These are phyloP conservation scores for Populus hybrid DNA, from an alignment of 441 rosid species.

Conservation along the genomic window DNA sequence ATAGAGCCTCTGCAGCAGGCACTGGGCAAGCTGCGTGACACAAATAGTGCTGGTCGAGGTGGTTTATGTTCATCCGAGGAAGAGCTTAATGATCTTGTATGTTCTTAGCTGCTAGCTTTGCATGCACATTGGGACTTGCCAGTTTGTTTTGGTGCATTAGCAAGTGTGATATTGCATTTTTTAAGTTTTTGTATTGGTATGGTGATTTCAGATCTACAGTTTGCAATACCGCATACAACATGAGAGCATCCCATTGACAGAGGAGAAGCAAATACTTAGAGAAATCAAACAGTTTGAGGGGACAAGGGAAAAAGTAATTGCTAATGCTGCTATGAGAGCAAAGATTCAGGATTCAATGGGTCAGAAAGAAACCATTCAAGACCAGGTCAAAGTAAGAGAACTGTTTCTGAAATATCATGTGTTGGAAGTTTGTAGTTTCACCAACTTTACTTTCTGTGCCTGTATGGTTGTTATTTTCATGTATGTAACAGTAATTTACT, in stretches of 20 bases:
- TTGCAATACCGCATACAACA: constrained; percentile 85
- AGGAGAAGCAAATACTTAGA: constrained; percentile 91
- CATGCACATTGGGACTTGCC: not conserved
- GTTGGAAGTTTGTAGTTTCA: constrained; percentile 2
- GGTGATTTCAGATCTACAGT: constrained; percentile 65
- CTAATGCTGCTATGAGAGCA: constrained; percentile 73
- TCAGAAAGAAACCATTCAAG: constrained; percentile 80
- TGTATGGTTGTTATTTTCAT: not conserved
- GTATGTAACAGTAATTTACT: constrained; percentile 1
- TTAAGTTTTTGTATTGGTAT: constrained; percentile 20
- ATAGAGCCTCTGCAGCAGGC: constrained; percentile 91
- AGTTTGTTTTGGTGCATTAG: constrained; percentile 2
- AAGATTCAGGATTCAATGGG: constrained; percentile 91
- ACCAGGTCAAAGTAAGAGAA: constrained; percentile 86
- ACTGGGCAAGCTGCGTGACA: constrained; percentile 71
- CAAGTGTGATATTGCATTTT: not conserved
- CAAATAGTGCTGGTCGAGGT: constrained; percentile 49
- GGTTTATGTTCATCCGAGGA: constrained; percentile 86
- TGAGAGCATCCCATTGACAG: constrained; percentile 79
- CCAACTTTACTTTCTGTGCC: not conserved
- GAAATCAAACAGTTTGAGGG: constrained; percentile 92
- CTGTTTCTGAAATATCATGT: not conserved
- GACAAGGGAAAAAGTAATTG: constrained; percentile 87
- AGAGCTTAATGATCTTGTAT: constrained; percentile 80
- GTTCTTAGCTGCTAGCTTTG: constrained; percentile 18